These are phyloP conservation scores for Maudiozyma serrabonitensis DNA, from an alignment of 805 yeast genomes.

Conservation along the genomic window DNA sequence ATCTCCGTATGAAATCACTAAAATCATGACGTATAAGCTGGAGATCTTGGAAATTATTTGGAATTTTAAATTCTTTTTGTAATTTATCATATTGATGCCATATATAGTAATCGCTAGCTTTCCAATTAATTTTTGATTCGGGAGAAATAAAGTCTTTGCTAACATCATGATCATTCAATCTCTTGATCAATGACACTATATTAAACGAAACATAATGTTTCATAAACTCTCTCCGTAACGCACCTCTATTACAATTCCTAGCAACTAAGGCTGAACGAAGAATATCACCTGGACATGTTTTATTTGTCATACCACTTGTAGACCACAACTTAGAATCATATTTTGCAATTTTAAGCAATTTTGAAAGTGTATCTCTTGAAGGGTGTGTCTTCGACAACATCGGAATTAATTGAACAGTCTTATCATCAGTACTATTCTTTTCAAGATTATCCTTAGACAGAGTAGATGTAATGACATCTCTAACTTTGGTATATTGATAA, in stretches of 20 bases:
- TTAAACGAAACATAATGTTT: slow-evolving; percentile 15
- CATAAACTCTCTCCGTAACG: slow-evolving; percentile 16
- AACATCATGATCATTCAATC: neutral
- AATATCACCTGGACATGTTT: slow-evolving; percentile 19
- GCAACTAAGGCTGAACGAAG: slow-evolving; percentile 15
- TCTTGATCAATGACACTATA: slow-evolving; percentile 9
- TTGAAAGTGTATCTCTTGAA: slow-evolving; percentile 2
- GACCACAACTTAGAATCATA: slow-evolving; percentile 11
- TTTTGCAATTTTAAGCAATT: slow-evolving; percentile 4
- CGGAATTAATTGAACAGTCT: neutral
- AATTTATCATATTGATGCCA: slow-evolving; percentile 9
- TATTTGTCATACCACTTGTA: slow-evolving; percentile 2
- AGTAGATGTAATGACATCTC: neutral
- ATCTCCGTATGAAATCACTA: slow-evolving; percentile 13
- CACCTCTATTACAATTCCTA: slow-evolving; percentile 4
- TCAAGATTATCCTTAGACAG: neutral
- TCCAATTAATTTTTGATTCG: slow-evolving; percentile 3
- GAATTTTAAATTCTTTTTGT: slow-evolving; percentile 3
- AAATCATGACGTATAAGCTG: slow-evolving; percentile 7
- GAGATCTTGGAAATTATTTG: slow-evolving; percentile 8
- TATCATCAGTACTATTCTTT: neutral
- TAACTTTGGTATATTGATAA: neutral
- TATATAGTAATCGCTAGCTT: slow-evolving; percentile 17
- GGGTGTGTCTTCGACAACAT: neutral
- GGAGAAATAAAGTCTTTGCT: neutral